A percentile compares a stretch with the other conserved stretches of the same genome.
phyloP scores from a whole-genome alignment of 768 basidiomycete genomes.

The Amanita muscaria region DNA sequence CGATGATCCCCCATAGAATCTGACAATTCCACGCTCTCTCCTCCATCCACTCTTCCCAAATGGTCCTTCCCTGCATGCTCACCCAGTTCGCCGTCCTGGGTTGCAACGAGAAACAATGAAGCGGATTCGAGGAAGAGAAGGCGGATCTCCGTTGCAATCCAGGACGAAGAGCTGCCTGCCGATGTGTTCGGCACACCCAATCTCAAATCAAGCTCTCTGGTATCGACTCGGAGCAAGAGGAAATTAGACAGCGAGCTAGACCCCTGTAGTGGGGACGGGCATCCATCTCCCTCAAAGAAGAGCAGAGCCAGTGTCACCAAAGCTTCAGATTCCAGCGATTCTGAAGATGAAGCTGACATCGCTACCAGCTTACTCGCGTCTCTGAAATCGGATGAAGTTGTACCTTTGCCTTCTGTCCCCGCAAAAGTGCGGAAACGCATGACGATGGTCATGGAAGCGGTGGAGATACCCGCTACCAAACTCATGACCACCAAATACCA shows the following conservation, averaged over 20 bases:
- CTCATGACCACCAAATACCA: background rate
- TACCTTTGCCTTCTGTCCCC: background rate
- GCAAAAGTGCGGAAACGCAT: background rate
- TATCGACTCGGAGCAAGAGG: slow-evolving; percentile 34
- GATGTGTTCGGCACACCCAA: background rate
- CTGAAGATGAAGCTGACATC: slow-evolving; percentile 5
- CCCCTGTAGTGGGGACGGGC: slow-evolving; percentile 11
- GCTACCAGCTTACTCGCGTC: background rate
- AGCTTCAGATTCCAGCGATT: background rate
- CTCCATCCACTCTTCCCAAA: slow-evolving; percentile 25
- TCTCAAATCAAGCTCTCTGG: background rate
- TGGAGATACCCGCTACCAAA: slow-evolving; percentile 13
- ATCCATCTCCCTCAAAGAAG: slow-evolving; percentile 16
- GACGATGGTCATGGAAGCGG: slow-evolving; percentile 17
- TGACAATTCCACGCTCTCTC: slow-evolving; percentile 10
- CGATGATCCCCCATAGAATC: background rate
- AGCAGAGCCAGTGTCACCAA: slow-evolving; percentile 11
- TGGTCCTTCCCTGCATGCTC: slow-evolving; percentile 10
- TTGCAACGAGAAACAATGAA: background rate
- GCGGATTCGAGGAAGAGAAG: background rate
- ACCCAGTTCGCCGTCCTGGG: slow-evolving; percentile 10
- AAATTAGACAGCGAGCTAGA: slow-evolving; percentile 22
- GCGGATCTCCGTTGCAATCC: slow-evolving; percentile 19
- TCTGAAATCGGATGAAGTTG: background rate
- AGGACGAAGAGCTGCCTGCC: slow-evolving; percentile 47